Conservation (phyloP, 164 flowering plant species). For the Warburgia ugandensis region DNA sequence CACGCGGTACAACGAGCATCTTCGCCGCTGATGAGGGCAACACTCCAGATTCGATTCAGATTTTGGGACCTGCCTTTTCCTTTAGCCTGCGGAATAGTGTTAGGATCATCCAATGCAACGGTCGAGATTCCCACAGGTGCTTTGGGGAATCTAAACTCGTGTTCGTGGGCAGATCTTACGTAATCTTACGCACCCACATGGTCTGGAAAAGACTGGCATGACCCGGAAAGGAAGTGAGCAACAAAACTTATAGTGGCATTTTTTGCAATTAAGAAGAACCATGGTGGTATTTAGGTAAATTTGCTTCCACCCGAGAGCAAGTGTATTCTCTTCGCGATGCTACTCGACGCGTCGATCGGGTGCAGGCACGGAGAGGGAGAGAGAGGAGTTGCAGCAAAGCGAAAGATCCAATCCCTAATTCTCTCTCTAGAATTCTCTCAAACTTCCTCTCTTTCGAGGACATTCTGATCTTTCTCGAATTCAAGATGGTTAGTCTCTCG, state of each 20-base stretch:
- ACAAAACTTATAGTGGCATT: not conserved
- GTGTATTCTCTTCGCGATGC: not conserved
- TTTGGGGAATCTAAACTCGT: too few relatives aligned
- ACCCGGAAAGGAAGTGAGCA: not conserved
- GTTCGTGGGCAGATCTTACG: too few relatives aligned
- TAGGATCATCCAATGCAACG: too few relatives aligned
- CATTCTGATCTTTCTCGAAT: not conserved
- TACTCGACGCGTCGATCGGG: not conserved
- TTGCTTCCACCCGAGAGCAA: not conserved
- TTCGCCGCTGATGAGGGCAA: too few relatives aligned
- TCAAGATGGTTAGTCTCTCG: slow-evolving; percentile 15
- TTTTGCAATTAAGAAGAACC: not conserved
- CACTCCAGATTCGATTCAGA: too few relatives aligned
- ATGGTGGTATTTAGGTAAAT: not conserved
- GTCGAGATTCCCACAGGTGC: too few relatives aligned
- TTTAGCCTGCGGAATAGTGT: too few relatives aligned
- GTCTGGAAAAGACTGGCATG: too few relatives aligned
- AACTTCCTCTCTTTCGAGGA: not conserved
- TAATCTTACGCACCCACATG: too few relatives aligned
- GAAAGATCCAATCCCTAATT: slow-evolving; percentile 8
- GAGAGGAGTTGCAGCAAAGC: slow-evolving; percentile 1
- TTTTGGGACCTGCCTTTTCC: too few relatives aligned
- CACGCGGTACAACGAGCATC: too few relatives aligned
- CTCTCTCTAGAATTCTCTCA: slow-evolving; percentile 3
- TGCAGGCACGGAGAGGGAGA: slow-evolving; percentile 1